These are phyloP conservation scores for Termitomyces titanicus DNA, from an alignment of 768 basidiomycete species.

Conservation along the genomic window DNA sequence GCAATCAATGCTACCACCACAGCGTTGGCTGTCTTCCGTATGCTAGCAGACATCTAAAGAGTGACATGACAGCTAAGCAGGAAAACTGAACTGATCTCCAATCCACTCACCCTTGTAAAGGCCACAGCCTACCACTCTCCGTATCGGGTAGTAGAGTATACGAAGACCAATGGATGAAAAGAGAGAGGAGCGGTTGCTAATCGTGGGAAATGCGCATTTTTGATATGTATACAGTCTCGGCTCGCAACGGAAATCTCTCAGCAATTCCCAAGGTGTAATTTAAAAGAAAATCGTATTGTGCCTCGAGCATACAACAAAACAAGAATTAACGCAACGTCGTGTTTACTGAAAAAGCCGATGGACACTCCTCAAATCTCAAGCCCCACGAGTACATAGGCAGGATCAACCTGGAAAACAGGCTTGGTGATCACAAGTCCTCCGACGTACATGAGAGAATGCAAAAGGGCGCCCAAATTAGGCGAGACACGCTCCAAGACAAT, in stretches of 20 bases:
- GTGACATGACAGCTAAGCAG: background rate
- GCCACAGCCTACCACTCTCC: background rate
- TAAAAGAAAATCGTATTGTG: background rate
- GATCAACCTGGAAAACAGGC: conserved; percentile 71
- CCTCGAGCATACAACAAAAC: background rate
- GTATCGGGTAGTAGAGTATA: background rate
- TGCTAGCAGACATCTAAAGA: conserved; percentile 14
- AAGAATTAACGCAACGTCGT: background rate
- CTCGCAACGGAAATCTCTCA: background rate
- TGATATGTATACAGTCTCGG: background rate
- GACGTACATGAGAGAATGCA: conserved; percentile 92
- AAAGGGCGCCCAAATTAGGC: conserved; percentile 63
- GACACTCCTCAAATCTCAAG: conserved; percentile 61
- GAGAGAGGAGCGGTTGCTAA: background rate
- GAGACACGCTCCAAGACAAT: conserved; percentile 77
- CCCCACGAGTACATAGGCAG: conserved; percentile 80
- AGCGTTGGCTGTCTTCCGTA: conserved; percentile 18
- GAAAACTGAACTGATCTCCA: background rate
- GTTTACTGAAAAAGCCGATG: background rate
- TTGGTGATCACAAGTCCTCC: conserved; percentile 83
- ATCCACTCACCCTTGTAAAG: background rate
- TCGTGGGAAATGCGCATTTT: conserved; percentile 7
- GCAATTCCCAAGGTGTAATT: too few species aligned
- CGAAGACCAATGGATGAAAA: background rate
- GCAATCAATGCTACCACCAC: conserved; percentile 48